Percentiles rank a stretch among this genome's conserved stretches.
Conservation (phyloP, 2,329 filamentous ascomycete species). For the Aspergillus thermomutatus region DNA sequence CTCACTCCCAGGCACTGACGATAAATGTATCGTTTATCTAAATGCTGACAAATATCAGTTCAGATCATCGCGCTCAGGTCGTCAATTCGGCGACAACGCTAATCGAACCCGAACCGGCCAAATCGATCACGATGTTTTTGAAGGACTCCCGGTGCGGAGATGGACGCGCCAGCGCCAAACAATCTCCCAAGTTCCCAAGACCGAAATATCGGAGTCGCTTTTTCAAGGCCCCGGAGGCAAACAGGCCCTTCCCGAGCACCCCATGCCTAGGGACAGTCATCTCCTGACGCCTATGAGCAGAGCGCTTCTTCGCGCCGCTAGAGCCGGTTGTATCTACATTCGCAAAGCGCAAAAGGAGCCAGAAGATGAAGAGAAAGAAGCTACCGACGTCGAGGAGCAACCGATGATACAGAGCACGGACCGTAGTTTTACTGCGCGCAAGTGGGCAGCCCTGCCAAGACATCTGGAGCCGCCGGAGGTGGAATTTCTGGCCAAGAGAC, state of each 20-base stretch:
- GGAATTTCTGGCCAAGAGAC: conserved; percentile 61
- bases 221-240: conserved; percentile 25
- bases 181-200: conserved; percentile 62
- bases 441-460: conserved; percentile 57
- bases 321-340: conserved; percentile 74
- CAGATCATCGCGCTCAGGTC: conserved; percentile 55
- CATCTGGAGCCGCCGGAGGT: conserved; percentile 57
- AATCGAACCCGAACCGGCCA: conserved; percentile 44
- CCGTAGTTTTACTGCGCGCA: conserved; percentile 54
- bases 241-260: conserved; percentile 62
- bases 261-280: conserved; percentile 83
- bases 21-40: background rate
- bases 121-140: conserved; percentile 63
- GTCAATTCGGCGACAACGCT: conserved; percentile 50
- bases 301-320: conserved; percentile 75
- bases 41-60: conserved; percentile 42
- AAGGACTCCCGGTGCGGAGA: conserved; percentile 83
- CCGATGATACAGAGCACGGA: conserved; percentile 29
- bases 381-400: conserved; percentile 33
- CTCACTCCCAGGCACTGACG: background rate
- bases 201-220: conserved; percentile 52
- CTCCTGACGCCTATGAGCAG: conserved; percentile 76
- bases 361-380: conserved; percentile 37
- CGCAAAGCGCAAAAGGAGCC: conserved; percentile 52
- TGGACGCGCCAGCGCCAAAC: conserved; percentile 73